Percentiles rank a stretch among this genome's conserved stretches.
Evolutionary conservation across 2,329 filamentous ascomycete genomes (phyloP).

Genomic region (Beauveria caledonica): DNA sequence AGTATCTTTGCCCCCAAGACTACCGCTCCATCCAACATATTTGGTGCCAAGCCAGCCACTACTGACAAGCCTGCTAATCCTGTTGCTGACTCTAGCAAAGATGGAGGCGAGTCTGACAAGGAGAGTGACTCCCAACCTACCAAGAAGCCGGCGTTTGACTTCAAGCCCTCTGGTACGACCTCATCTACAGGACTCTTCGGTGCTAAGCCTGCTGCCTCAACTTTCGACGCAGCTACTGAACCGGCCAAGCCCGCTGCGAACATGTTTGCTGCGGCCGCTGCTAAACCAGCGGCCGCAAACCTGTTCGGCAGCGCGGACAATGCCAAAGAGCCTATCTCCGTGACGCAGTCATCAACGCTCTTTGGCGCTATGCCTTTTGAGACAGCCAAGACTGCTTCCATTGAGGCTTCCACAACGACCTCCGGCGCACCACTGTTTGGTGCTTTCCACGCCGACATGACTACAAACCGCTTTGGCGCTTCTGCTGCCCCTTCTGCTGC

Average conservation of each 20-base stretch:
- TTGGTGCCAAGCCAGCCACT: conserved; percentile 24
- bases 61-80: conserved; percentile 16
- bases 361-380: conserved; percentile 27
- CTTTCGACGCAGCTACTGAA: conserved; percentile 21
- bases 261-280: conserved; percentile 19
- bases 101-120: conserved; percentile 35
- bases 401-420: neutral
- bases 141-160: conserved; percentile 26
- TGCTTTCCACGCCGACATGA: conserved; percentile 13
- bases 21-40: conserved; percentile 27
- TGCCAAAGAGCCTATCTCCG: conserved; percentile 21
- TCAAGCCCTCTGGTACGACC: conserved; percentile 22
- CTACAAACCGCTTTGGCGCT: conserved; percentile 24
- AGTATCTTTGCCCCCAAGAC: conserved; percentile 31
- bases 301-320: conserved; percentile 18
- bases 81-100: conserved; percentile 23
- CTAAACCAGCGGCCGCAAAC: conserved; percentile 19
- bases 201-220: conserved; percentile 22
- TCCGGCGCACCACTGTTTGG: conserved; percentile 26
- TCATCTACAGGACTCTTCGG: conserved; percentile 20
- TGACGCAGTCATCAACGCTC: conserved; percentile 23
- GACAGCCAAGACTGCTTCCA: conserved; percentile 15
- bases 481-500: conserved; percentile 14
- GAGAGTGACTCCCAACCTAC: conserved; percentile 32
- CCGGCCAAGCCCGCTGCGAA: conserved; percentile 18